Evolutionary conservation across 352 stramenopile species (phyloP), one percentile per base, ranked within the genome.

Genomic region (Globisporangium paroecandrum): DNA sequence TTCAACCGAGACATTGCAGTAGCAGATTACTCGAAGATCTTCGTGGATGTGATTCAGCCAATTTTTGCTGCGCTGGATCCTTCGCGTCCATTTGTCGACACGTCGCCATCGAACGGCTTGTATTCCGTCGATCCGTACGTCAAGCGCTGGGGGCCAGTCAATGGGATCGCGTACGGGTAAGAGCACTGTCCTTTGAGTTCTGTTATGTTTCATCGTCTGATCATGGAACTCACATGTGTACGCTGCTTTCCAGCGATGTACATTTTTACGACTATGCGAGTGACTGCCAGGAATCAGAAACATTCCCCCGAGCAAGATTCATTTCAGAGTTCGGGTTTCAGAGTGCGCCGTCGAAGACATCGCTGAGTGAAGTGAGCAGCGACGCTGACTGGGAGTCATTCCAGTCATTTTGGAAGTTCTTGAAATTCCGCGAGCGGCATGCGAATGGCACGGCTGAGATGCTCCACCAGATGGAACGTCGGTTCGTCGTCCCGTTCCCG

Each of bases 281-380:
- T 34, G 87, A 95, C 60, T 96, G 89, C 70, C 89, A 90, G 63
- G 78, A 93, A 61, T 77, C 79, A 32, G 66, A 65, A 20, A 90
- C 89, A 56, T 94, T 92, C 38, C 89, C 89, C 0, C 73, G 65
- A 15, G 83, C 84, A 41, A 79, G 87, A 29, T 95, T 96, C 68
- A 80, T 94, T 58, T 96, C 89, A 4, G 89, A 96, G 64, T 96
- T 95, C 75, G 89, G 89, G 1, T 96, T 93, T 69, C 89, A 96
- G 68, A 93, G 85, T 60, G 77, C 83, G 27, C 83, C 89, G 46
- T 94, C 87, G 29, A 59, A 76, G n/a, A 32, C 69, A 12, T 81
- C 82, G n/a, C 61, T 94, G 13, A 53, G 68, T 1, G 65, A 78
- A n/a, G 82, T 94, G 2, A 89, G 76, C 43, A 70, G 71, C 4